phyloP scores from a whole-genome alignment of 148 eudicot genomes.

The Silene uniflora region DNA sequence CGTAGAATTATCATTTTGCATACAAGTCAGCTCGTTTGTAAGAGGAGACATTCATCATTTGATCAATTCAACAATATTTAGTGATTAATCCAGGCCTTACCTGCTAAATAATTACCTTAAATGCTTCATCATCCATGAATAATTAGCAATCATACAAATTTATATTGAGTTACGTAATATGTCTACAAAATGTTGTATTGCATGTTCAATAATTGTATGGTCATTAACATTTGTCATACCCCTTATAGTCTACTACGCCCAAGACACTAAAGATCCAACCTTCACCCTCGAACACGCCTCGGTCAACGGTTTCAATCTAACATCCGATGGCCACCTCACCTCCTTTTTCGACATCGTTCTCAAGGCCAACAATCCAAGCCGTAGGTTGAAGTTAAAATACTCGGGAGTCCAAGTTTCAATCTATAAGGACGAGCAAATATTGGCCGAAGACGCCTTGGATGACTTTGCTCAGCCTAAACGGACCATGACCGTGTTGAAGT shows the following conservation, averaged over 20 bases:
- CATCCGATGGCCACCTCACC: conserved; percentile 20
- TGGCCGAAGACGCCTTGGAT: neutral
- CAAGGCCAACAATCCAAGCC: conserved; percentile 19
- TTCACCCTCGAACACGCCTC: conserved; percentile 19
- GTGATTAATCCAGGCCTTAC: too few species aligned
- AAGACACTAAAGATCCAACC: conserved; percentile 11
- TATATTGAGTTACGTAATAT: too few species aligned
- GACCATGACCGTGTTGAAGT: neutral
- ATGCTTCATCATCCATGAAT: too few species aligned
- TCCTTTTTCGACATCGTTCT: conserved; percentile 16
- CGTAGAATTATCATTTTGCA: too few species aligned
- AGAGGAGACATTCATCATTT: too few species aligned
- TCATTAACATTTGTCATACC: neutral
- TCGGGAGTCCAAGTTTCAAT: neutral
- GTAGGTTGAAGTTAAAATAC: neutral
- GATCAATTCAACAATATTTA: too few species aligned
- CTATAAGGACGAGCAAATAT: conserved; percentile 1
- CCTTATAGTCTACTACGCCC: neutral
- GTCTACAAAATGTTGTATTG: too few species aligned
- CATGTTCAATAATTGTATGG: too few species aligned
- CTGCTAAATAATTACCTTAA: too few species aligned
- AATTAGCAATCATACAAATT: too few species aligned
- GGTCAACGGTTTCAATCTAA: conserved; percentile 15
- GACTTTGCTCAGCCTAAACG: neutral
- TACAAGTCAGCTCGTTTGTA: too few species aligned